phyloP scores from a whole-genome alignment of 805 yeast genomes.

The Kazachstania bromeliacearum region DNA sequence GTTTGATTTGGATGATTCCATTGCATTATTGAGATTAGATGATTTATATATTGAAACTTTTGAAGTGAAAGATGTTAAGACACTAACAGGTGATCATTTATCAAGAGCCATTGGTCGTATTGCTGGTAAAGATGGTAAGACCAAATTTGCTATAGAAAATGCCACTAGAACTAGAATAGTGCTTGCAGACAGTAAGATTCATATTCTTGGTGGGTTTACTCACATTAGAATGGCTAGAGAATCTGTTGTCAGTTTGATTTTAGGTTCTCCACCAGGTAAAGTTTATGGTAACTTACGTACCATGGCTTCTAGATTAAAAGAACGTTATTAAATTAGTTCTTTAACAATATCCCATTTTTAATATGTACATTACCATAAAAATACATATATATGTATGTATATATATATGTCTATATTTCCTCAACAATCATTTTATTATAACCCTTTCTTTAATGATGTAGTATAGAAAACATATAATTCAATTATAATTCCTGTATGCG shows the following conservation, averaged over 20 bases:
- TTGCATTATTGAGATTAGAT: constrained; percentile 86
- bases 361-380: constrained; percentile 1
- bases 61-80: constrained; percentile 94
- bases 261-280: constrained; percentile 98
- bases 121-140: constrained; percentile 98
- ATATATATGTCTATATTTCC: too few species aligned
- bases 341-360: too few species aligned
- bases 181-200: constrained; percentile 92
- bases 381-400: not conserved
- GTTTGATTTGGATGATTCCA: constrained; percentile 93
- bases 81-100: constrained; percentile 89
- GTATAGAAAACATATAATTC: not conserved
- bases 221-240: constrained; percentile 98
- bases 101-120: constrained; percentile 99
- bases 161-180: constrained; percentile 98
- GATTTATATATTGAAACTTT: constrained; percentile 95
- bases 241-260: constrained; percentile 85
- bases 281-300: constrained; percentile 95
- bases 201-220: constrained; percentile 92
- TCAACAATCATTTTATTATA: too few species aligned
- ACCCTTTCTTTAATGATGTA: not conserved
- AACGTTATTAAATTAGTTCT: constrained; percentile 66
- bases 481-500: constrained; percentile 27
- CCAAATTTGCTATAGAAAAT: constrained; percentile 96
- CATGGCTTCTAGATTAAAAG: constrained; percentile 94